Evolutionary conservation across 2,329 filamentous ascomycete species (phyloP), one percentile per base, ranked within the genome.

Genomic region (Fusarium decemcellulare): DNA sequence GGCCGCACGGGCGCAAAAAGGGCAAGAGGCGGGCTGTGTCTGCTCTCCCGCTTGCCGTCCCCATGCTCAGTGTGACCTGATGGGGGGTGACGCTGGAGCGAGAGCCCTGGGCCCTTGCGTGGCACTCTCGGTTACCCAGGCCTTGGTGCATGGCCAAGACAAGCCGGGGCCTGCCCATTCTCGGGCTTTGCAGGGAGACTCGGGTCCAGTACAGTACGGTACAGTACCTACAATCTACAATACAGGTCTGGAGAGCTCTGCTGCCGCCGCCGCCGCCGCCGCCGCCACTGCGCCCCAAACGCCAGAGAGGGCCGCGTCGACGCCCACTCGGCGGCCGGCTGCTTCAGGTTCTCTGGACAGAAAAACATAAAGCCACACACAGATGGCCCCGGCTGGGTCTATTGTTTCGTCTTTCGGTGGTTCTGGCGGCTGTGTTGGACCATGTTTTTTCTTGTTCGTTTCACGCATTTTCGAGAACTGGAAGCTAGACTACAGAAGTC

Each of bases 281-380:
- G 10, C 12, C 12, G 42, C 42, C 42, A 7, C 51, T 29, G 23
- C 29, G 51, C 53, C 30, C 42, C 42, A 32, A 56, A 39, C 18
- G 18, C 30, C 32, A 30, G 43, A 42, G 2, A 23, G n/a, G 54
- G 23, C 54, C n/a, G 43, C 43, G 42, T 48, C 23, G 30, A 55
- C 40, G 40, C n/a, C 32, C 23, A 47, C 18, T 27, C 14, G 9
- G 27, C 30, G 30, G 34, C 39, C 52, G 40, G 52, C 40, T 56
- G 40, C 52, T 56, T 56, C 52, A 55, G 39, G 40, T 55, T 55
- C 32, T 32, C 16, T 37, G 14, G 2, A 15, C 10, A 46, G 15
- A 15, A 30, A 30, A 34, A 3, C 23, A 36, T 34, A 44, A 39
- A 56, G 54, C 54, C 54, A 57, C 54, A 48, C 18, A 23, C 18